Base-by-base conservation (phyloP, 345 rosid genomes). In the Arabis hirsuta region DNA sequence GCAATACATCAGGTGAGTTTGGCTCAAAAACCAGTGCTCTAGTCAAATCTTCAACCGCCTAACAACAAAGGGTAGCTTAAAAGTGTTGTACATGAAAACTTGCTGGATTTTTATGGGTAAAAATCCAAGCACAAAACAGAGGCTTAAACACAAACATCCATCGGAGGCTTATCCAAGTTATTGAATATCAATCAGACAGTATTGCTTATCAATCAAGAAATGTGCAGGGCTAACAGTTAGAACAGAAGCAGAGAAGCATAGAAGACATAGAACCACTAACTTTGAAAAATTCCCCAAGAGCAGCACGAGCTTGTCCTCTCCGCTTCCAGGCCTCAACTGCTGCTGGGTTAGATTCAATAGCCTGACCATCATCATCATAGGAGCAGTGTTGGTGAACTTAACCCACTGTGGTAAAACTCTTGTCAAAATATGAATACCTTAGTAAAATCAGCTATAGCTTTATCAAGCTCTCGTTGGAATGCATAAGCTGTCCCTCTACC, bases 291-390 rank as follows among this genome's bases (percentile, higher is more conserved):
- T 91, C 91, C 73, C 97, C 96, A 52, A 89, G 80, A 73, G 97
- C 97, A 78, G 99, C 99, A 80, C 88, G 88, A 58, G 97, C 99
- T 73, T 95, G 99, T 54, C 99, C 96, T 81, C 99, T 91, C 67
- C 96, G 88, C 81, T 95, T 95, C 98, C 99, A 95, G 56, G 97
- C 99, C 89, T 95, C 99, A 74, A 91, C 88, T 67, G 97, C 99
- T 47, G 86, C 86, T 53, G 96, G 96, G 75, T 91, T 91, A 34
- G 84, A 81, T 88, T 87, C 80, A 69, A 94, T 86, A 50, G 99
- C 99, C 97, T 95, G 80, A 69, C 55, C 68, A 71, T 51, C 72
- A 47, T 47, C 59, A 41, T 57, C 38, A 65, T 12, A 51, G 44
- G 20, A 64, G 52, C 3, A 58, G 10, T 64, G 26, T 32, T 42